A percentile compares a stretch with the other conserved stretches of the same genome.
Evolutionary conservation across 129 eudicot species (phyloP).

Genomic region (Tagetes patula): DNA sequence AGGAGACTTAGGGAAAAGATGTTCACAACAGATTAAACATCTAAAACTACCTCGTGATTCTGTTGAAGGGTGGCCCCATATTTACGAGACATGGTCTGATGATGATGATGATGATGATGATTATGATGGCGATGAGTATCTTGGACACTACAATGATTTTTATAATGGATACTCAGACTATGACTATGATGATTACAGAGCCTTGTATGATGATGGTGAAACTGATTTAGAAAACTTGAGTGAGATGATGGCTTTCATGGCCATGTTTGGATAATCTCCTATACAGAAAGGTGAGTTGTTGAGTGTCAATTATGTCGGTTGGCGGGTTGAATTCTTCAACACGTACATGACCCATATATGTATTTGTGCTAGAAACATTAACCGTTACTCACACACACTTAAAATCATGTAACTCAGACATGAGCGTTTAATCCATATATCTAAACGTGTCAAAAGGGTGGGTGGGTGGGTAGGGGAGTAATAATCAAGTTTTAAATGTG

Average conservation of each 20-base stretch:
- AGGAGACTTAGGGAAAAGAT: neutral
- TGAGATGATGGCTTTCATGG: slow-evolving; percentile 4
- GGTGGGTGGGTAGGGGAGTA: no score
- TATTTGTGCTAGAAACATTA: no score
- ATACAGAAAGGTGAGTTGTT: slow-evolving; percentile 1
- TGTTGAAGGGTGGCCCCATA: neutral
- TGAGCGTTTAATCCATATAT: no score
- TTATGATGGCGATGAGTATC: neutral
- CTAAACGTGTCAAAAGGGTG: no score
- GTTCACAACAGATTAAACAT: neutral
- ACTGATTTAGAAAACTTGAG: neutral
- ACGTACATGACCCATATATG: no score
- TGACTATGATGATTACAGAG: neutral
- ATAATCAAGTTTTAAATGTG: no score
- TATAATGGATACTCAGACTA: neutral
- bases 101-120: neutral
- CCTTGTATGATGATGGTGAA: neutral
- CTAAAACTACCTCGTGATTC: neutral
- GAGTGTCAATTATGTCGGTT: no score
- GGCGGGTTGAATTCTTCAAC: no score
- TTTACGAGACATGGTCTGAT: neutral
- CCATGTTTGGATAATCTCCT: neutral
- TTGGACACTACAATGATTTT: neutral
- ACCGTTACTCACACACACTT: no score
- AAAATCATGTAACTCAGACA: no score